Evolutionary conservation across 2,329 filamentous ascomycete genomes (phyloP), one percentile per base, ranked within the genome.

Genomic region (Trichophyton mentagrophytes): DNA sequence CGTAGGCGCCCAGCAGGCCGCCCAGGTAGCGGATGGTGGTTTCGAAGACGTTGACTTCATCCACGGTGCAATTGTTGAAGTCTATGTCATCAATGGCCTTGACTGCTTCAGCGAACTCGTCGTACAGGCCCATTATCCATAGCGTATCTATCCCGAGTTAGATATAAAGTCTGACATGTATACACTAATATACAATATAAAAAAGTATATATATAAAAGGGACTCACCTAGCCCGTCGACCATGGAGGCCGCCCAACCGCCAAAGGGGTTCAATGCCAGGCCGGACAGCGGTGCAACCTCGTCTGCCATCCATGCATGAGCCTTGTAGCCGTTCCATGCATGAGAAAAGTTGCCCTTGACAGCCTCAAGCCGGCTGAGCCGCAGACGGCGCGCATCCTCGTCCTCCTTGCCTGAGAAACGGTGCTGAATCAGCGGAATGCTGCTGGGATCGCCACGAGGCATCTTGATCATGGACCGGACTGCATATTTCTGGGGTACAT

Each of bases 301-400:
- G 68, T 88, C 85, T 53, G 79, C 77, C 67, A 80, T 77, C 83
- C 84, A 87, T 0, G 85, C 85, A 65, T 81, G 72, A 59, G 77
- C 76, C 67, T 79, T 83, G 71, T 88, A 87, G 11, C 80, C 80
- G 6, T 70, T 67, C 82, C 83, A 86, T 64, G 79, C 79, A 66
- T 80, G 80, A 57, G 73, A 64, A 64, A 83, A 83, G 65, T 76
- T 78, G 57, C 75, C 74, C 64, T 74, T 77, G 60, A 84, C 77
- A 27, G 78, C 77, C 15, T 33, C 57, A 3, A 59, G 44, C n/a
- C 57, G 57, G 11, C 9, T 22, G n/a, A 46, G 38, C 57, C 42
- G 57, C 44, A 59, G 2, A 17, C 20, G 40, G n/a, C 42, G 38
- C 17, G 40, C 57, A 25, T 38, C 40, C 42, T 59, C 57, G 30